These are phyloP conservation scores for Talaromyces sp. DNA, from an alignment of 2,329 filamentous ascomycete species.

Conservation along the genomic window DNA sequence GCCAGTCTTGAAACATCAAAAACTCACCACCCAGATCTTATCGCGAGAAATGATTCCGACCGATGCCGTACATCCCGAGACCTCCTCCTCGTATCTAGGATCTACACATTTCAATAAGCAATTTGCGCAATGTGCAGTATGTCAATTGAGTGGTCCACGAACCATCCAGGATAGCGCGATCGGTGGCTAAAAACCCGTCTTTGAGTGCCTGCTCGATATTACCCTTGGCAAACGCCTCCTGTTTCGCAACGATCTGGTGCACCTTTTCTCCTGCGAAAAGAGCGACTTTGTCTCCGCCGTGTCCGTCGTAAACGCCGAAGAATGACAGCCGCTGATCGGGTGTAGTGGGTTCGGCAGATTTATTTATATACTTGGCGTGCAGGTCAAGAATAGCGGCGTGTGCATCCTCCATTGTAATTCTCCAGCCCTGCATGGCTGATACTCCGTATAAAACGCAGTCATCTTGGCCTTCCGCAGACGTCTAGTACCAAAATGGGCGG, in stretches of 20 bases:
- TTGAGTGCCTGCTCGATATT: slow-evolving; percentile 95
- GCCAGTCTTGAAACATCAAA: background rate
- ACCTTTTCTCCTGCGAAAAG: slow-evolving; percentile 88
- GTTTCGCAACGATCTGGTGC: slow-evolving; percentile 89
- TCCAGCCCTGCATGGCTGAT: slow-evolving; percentile 99
- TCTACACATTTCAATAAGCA: slow-evolving; percentile 52
- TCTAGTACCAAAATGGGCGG: slow-evolving; percentile 45
- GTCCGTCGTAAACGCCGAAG: slow-evolving; percentile 97
- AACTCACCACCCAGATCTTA: slow-evolving; percentile 90
- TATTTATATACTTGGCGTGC: slow-evolving; percentile 53
- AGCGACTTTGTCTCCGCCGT: slow-evolving; percentile 94
- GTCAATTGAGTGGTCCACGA: slow-evolving; percentile 31
- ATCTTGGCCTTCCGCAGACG: slow-evolving; percentile 86
- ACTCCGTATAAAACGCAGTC: slow-evolving; percentile 88
- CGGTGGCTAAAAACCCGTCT: slow-evolving; percentile 93
- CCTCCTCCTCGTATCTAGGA: slow-evolving; percentile 93
- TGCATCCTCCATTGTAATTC: slow-evolving; percentile 99
- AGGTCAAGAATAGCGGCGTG: slow-evolving; percentile 88
- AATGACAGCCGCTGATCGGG: slow-evolving; percentile 76
- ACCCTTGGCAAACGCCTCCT: slow-evolving; percentile 85
- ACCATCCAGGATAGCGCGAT: slow-evolving; percentile 94
- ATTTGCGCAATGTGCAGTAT: background rate
- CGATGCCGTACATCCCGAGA: slow-evolving; percentile 94
- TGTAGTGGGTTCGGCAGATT: slow-evolving; percentile 55
- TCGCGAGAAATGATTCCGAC: slow-evolving; percentile 82